Evolutionary conservation across 2,329 filamentous ascomycete genomes (phyloP).

Genomic region (Fonsecaea erecta): DNA sequence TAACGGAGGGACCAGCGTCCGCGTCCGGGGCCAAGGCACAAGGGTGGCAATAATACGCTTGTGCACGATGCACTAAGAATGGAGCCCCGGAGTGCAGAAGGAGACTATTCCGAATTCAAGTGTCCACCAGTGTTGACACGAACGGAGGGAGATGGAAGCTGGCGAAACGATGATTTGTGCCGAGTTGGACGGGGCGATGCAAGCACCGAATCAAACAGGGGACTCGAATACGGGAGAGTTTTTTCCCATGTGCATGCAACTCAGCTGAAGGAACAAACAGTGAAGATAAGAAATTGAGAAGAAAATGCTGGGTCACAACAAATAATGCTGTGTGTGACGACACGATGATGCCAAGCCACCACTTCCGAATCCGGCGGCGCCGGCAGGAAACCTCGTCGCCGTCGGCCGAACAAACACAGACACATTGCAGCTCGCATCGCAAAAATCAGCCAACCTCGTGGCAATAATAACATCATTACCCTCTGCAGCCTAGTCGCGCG

Average conservation of each 20-base stretch:
- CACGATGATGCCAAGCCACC: conserved; percentile 10
- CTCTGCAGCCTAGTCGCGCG: not conserved
- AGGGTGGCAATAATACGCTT: not conserved
- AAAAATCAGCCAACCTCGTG: not conserved
- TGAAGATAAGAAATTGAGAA: not conserved
- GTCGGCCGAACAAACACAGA: not conserved
- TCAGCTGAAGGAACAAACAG: not conserved
- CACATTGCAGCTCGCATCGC: not conserved
- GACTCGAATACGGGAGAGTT: not conserved
- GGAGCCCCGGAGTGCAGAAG: not conserved
- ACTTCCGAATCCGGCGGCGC: not conserved
- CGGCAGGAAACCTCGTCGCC: not conserved
- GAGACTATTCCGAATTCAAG: not conserved
- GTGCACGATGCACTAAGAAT: not conserved
- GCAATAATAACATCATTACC: too few relatives aligned
- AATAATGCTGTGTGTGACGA: not conserved
- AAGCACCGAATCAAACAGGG: not conserved
- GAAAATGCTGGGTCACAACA: too few relatives aligned
- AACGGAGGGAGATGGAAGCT: not conserved
- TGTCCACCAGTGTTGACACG: not conserved
- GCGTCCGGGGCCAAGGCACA: not conserved
- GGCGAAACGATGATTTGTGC: not conserved
- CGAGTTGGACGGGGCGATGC: not conserved
- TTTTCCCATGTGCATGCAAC: not conserved
- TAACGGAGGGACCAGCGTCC: not conserved